A percentile compares a stretch with the other conserved stretches of the same genome.
These are phyloP conservation scores for Xylaria sp. DNA, from an alignment of 2,329 filamentous ascomycete genomes.

Conservation along the genomic window DNA sequence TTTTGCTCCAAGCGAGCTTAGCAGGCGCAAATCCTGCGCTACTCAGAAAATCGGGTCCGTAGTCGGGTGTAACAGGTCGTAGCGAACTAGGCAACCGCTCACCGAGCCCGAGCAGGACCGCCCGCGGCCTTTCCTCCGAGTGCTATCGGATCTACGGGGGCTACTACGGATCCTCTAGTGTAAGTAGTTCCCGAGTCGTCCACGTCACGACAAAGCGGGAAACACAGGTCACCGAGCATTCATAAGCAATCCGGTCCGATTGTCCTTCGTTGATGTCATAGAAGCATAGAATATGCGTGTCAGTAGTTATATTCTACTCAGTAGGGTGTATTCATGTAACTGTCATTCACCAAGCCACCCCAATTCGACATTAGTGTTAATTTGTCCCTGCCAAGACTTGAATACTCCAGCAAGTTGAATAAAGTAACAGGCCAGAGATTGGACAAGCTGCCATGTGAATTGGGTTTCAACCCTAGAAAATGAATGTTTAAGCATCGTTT, in stretches of 20 bases:
- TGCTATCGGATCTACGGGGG: constrained; percentile 15
- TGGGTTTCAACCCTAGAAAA: constrained; percentile 1
- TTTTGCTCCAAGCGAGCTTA: constrained; percentile 21
- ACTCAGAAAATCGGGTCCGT: constrained; percentile 12
- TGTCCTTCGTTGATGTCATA: constrained; percentile 5
- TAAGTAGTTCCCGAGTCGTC: neutral
- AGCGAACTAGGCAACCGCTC: neutral
- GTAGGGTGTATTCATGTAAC: no score
- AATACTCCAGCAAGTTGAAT: constrained; percentile 2
- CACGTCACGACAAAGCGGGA: constrained; percentile 7
- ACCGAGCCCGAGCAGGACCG: constrained; percentile 11
- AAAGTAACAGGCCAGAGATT: neutral
- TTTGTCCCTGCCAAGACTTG: constrained; percentile 7
- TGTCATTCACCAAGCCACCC: neutral
- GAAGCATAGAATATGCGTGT: neutral
- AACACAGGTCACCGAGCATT: constrained; percentile 10
- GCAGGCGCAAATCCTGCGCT: constrained; percentile 13
- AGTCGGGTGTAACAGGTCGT: constrained; percentile 16
- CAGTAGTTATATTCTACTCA: neutral
- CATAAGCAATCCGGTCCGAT: constrained; percentile 7
- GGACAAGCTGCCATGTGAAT: neutral
- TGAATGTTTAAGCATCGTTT: neutral
- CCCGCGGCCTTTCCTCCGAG: constrained; percentile 18
- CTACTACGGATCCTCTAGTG: neutral
- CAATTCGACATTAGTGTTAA: neutral